Conservation (phyloP, 768 basidiomycete species). For the Filobasidium floriforme region DNA sequence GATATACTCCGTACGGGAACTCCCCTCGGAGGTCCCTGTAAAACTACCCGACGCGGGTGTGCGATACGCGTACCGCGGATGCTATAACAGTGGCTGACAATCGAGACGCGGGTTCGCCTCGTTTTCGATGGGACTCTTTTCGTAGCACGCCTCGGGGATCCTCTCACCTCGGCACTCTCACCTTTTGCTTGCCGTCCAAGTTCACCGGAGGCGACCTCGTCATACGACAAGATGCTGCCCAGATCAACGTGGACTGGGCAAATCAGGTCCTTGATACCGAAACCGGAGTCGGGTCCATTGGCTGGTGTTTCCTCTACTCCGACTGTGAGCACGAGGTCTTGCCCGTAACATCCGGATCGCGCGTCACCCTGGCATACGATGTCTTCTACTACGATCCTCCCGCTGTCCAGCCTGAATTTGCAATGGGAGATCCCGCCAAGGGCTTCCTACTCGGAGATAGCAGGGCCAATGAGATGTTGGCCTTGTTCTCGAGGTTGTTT, state of each 20-base stretch:
- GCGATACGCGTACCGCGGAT: too few relatives aligned
- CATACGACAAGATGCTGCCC: conserved; percentile 17
- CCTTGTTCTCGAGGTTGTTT: background rate
- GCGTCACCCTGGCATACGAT: conserved; percentile 49
- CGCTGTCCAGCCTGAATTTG: background rate
- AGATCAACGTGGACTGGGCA: conserved; percentile 19
- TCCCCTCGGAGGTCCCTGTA: too few relatives aligned
- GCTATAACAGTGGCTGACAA: background rate
- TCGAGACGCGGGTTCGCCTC: background rate
- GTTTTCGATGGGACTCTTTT: too few relatives aligned
- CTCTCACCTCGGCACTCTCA: conserved; percentile 24
- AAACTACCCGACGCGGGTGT: too few relatives aligned
- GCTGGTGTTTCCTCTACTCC: conserved; percentile 49
- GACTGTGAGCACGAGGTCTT: conserved; percentile 51
- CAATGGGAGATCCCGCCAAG: background rate
- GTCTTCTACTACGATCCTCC: conserved; percentile 17
- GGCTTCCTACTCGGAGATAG: background rate
- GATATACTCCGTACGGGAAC: too few relatives aligned
- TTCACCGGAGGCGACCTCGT: conserved; percentile 27
- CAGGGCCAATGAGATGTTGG: background rate
- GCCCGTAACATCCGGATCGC: conserved; percentile 48
- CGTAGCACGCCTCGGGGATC: conserved; percentile 1
- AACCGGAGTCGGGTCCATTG: conserved; percentile 27
- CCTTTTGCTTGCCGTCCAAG: conserved; percentile 23
- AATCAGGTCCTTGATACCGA: conserved; percentile 7